Conservation (phyloP, 331 rosid species). For the Spiraea crenata region DNA sequence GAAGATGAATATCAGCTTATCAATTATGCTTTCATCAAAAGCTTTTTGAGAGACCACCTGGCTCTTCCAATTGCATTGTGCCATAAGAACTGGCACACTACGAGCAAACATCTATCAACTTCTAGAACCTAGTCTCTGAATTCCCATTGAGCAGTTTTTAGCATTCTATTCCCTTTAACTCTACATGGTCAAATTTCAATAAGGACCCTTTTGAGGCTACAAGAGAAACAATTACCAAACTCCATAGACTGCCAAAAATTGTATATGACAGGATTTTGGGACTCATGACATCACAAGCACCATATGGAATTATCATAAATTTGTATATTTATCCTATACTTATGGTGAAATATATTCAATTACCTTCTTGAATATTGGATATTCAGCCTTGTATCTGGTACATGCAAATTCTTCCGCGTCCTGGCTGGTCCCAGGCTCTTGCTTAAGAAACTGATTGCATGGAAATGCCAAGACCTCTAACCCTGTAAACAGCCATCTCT, state of each 20-base stretch:
- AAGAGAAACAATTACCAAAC: not conserved
- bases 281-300: constrained; percentile 4
- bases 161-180: not conserved
- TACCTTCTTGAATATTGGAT: constrained; percentile 92
- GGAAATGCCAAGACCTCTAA: constrained; percentile 95
- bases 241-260: not conserved
- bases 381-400: constrained; percentile 73
- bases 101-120: not conserved
- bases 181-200: not conserved
- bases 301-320: not conserved
- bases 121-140: not conserved
- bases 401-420: constrained; percentile 79
- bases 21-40: not conserved
- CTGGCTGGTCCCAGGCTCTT: constrained; percentile 82
- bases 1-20: not conserved
- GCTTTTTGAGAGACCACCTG: not conserved
- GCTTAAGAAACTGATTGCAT: constrained; percentile 85
- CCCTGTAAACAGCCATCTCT: constrained; percentile 40
- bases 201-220: not conserved
- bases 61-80: not conserved
- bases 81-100: not conserved
- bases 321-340: not conserved
- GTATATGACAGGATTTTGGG: not conserved
- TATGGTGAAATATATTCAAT: not conserved
- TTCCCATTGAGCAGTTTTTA: not conserved